Evolutionary conservation across 495 filamentous ascomycete genomes (phyloP).

Genomic region (Terfezia claveryi): DNA sequence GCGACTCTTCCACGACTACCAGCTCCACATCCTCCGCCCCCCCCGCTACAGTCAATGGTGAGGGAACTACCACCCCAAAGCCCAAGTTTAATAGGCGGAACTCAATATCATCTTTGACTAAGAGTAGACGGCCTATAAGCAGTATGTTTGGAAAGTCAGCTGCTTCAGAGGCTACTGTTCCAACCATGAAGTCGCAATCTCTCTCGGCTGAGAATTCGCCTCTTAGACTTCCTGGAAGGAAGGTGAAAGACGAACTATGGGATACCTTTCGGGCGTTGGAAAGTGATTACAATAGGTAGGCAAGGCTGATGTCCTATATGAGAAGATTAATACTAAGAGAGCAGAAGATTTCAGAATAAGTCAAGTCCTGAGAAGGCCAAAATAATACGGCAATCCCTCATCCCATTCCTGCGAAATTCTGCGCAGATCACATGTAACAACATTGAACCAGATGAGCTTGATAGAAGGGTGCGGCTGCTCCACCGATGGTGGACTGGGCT

Average conservation of each 20-base stretch:
- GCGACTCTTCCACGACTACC: constrained; percentile 12
- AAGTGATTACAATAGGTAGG: constrained; percentile 53
- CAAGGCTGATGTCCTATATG: too few species aligned
- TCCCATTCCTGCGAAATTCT: constrained; percentile 66
- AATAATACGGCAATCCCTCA: constrained; percentile 50
- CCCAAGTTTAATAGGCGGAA: background rate
- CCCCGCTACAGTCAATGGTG: constrained; percentile 6
- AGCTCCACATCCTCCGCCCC: constrained; percentile 13
- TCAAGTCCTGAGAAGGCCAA: constrained; percentile 57
- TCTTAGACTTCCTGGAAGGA: constrained; percentile 3
- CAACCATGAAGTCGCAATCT: constrained; percentile 1
- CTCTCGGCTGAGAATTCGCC: background rate
- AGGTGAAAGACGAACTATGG: constrained; percentile 63
- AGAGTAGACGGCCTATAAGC: constrained; percentile 10
- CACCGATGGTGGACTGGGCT: constrained; percentile 94
- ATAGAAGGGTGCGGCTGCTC: constrained; percentile 57
- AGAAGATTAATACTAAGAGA: background rate
- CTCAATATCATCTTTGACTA: constrained; percentile 5
- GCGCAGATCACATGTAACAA: constrained; percentile 47
- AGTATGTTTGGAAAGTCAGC: constrained; percentile 12
- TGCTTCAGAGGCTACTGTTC: constrained; percentile 12
- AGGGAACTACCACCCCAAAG: background rate
- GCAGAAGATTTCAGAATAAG: constrained; percentile 45
- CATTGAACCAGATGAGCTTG: constrained; percentile 58
- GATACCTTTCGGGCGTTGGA: constrained; percentile 61